A percentile compares a stretch with the other conserved stretches of the same genome.
Conservation (phyloP, 2,329 filamentous ascomycete species). For the Alternaria conjuncta region DNA sequence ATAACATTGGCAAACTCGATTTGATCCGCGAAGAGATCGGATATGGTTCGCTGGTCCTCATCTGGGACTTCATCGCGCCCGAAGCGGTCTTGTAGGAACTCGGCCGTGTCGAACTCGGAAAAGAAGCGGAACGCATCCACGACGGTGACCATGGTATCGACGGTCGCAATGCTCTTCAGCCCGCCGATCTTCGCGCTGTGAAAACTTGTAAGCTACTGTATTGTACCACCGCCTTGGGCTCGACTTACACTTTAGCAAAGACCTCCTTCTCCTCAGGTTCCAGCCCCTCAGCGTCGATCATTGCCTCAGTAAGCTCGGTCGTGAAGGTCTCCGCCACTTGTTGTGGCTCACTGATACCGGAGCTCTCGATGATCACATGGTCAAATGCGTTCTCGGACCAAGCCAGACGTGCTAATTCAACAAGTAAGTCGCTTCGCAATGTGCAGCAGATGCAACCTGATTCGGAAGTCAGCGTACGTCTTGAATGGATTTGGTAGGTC, state of each 20-base stretch:
- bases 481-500: not conserved
- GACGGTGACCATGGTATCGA: constrained; percentile 76
- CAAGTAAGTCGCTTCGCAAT: constrained; percentile 71
- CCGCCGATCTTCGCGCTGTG: constrained; percentile 58
- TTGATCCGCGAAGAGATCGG: constrained; percentile 77
- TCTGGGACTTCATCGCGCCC: constrained; percentile 61
- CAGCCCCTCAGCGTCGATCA: constrained; percentile 52
- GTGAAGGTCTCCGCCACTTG: constrained; percentile 79
- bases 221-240: constrained; percentile 29
- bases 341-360: constrained; percentile 74
- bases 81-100: constrained; percentile 69
- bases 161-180: constrained; percentile 67
- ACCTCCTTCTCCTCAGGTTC: constrained; percentile 55
- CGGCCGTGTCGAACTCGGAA: constrained; percentile 73
- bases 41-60: constrained; percentile 76
- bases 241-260: constrained; percentile 57
- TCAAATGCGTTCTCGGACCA: constrained; percentile 67
- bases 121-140: constrained; percentile 77
- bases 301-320: constrained; percentile 53
- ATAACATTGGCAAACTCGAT: constrained; percentile 80
- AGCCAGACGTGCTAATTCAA: constrained; percentile 70
- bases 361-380: constrained; percentile 75
- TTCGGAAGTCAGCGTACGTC: constrained; percentile 35
- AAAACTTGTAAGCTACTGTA: not conserved
- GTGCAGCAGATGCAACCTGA: constrained; percentile 76